Base-by-base conservation (phyloP, 306 rosid genomes). In the Cicer arietinum region DNA sequence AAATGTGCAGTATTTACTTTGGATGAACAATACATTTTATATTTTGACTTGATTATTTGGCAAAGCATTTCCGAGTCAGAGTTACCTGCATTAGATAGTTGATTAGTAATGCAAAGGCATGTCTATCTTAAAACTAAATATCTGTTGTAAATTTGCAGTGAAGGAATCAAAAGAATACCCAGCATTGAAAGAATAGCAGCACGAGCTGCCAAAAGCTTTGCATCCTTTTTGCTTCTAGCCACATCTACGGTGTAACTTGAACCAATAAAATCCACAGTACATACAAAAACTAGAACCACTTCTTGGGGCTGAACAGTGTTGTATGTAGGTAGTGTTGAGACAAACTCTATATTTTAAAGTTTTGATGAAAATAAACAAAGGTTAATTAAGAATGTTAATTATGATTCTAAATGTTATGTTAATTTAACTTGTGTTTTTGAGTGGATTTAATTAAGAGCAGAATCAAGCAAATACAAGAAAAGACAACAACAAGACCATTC, bases 141-240 rank as follows among this genome's bases (percentile, higher is more conserved):
- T 37, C 30, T 6, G 16, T 9, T 4, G 17, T 37, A 64, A 48
- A 25, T 41, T 47, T 73, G 67, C 44, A 8, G 58, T 63, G 45
- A 20, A n/a, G 5, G 40, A 56, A 12, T 42, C 60, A 68, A 81
- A 66, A 62, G 11, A 42, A 68, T 84, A 91, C 97, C 92, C 3
- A 87, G 30, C 54, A 81, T 84, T 8, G 92, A 80, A 52, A 79
- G 42, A 80, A 87, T 79, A 57, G 74, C 85, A 10, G 77, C 81
- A 45, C 82, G 84, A 18, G 92, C 94, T 14, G 87, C 92, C 71
- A 80, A 81, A 69, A 81, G 86, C 79, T 87, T 89, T 10, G 97
- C 94, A 22, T 87, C 89, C 80, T 80, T 91, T 81, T 89, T 89
- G 58, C 5, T 86, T 77, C 46, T 79, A 35, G 84, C 71, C 22